Base-by-base conservation (phyloP, 257 asterid genomes). In the Marsdenia floribunda region DNA sequence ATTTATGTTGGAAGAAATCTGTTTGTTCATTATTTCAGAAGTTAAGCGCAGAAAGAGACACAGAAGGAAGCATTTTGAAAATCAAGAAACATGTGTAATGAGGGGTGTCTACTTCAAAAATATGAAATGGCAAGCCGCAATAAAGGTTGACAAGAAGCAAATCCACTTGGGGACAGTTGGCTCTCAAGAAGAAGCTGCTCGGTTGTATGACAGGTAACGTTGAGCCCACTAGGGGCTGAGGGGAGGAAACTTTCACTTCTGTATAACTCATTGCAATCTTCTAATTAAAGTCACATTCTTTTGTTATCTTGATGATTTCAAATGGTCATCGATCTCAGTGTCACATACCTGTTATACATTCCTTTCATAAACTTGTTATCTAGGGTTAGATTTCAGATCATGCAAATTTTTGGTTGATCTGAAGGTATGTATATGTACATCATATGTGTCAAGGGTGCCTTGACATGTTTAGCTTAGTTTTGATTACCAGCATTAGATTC, bases 41-140 rank as follows among this genome's bases (percentile, higher is more conserved):
- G 80, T 94, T 71, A 92, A 92, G 84, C 92, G 90, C 70, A 85
- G 98, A 74, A 94, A 94, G 82, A 64, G 90, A 50, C 97, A 91
- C 75, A 89, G 97, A 76, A 94, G 97, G 82, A 94, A 92, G 86
- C 90, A 89, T 22, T 84, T 85, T 10, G 97, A 90, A 29, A 90
- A 90, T 79, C 91, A 87, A 82, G 97, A 94, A 79, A 87, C 79
- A 6, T 88, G 96, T 50, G 73, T 84, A 33, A 90, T 92, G 98
- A 76, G 98, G 81, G 98, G 98, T 3, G 98, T 94, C 66, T 94
- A 94, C 78, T 94, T 83, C 83, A 94, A 94, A 87, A 94, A 94
- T 63, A 82, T 90, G 91, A 94, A 94, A 85, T 94, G 98, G 98
- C 98, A 94, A 88, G 98, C 98, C n/a, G 98, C 98, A 5, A 94